These are phyloP conservation scores for Eutypa lata DNA, from an alignment of 2,329 filamentous ascomycete species.

Conservation along the genomic window DNA sequence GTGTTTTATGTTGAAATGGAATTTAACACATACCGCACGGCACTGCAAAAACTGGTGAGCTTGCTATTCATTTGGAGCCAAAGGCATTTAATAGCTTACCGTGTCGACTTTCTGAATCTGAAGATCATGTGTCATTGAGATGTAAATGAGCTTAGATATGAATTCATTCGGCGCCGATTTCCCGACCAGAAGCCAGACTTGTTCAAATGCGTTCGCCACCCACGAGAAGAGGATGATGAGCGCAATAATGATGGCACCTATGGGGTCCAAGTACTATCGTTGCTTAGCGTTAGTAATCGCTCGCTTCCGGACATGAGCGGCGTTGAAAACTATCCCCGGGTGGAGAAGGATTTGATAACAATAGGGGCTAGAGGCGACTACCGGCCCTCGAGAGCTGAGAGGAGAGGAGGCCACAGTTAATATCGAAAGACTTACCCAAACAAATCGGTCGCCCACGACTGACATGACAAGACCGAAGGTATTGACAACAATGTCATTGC, in stretches of 20 bases:
- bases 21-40: constrained; percentile 1
- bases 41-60: background rate
- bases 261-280: constrained; percentile 49
- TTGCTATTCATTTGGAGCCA: background rate
- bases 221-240: constrained; percentile 60
- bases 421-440: constrained; percentile 36
- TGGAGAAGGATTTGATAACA: too few species aligned
- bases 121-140: constrained; percentile 51
- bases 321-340: too few species aligned
- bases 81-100: constrained; percentile 20
- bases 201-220: constrained; percentile 58
- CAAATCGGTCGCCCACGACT: constrained; percentile 47
- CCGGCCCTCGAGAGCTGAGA: too few species aligned
- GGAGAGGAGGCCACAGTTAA: too few species aligned
- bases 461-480: constrained; percentile 54
- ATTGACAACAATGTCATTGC: constrained; percentile 56
- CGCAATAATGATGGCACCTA: constrained; percentile 59
- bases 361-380: too few species aligned
- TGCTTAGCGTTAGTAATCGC: background rate
- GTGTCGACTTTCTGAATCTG: constrained; percentile 58
- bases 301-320: background rate
- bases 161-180: constrained; percentile 58
- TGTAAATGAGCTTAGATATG: constrained; percentile 54
- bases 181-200: constrained; percentile 60
- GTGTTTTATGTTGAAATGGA: background rate